Evolutionary conservation across 306 rosid species (phyloP).

Genomic region (Ceratonia siliqua): DNA sequence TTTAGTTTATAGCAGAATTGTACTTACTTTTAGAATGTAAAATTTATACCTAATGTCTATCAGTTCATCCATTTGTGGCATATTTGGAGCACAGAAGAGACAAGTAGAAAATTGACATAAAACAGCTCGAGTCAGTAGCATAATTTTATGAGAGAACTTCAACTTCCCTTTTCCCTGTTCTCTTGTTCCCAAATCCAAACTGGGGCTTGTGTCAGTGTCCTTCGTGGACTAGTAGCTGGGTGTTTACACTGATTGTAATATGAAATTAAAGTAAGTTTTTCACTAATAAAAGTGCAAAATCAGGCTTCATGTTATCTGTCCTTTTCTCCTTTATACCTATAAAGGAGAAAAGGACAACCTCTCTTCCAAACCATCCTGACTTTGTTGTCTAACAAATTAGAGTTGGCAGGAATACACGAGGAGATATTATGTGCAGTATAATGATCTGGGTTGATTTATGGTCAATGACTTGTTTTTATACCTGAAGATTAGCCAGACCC

Average conservation of each 20-base stretch:
- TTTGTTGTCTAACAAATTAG: neutral
- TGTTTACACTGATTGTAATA: neutral
- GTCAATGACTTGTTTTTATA: neutral
- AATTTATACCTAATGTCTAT: slow-evolving; percentile 17
- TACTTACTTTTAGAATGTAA: neutral
- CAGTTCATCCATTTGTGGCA: slow-evolving; percentile 21
- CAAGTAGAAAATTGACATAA: slow-evolving; percentile 5
- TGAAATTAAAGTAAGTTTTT: neutral
- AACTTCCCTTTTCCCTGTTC: neutral
- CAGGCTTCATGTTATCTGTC: neutral
- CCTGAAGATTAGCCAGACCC: neutral
- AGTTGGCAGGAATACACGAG: neutral
- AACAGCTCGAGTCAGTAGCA: slow-evolving; percentile 6
- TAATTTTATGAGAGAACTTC: neutral
- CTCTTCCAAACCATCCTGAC: neutral
- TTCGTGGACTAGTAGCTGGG: slow-evolving; percentile 5
- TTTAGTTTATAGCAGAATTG: neutral
- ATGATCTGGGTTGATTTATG: slow-evolving; percentile 12
- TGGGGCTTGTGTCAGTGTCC: neutral
- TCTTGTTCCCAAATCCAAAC: slow-evolving; percentile 10
- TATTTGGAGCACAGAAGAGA: slow-evolving; percentile 9
- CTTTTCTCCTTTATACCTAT: neutral
- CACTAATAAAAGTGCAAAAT: neutral
- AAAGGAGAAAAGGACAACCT: neutral
- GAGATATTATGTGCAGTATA: slow-evolving; percentile 20